Evolutionary conservation across 73 alveolate genomes (phyloP), one percentile per base, ranked within the genome.

Genomic region (Halteria grandinella): DNA sequence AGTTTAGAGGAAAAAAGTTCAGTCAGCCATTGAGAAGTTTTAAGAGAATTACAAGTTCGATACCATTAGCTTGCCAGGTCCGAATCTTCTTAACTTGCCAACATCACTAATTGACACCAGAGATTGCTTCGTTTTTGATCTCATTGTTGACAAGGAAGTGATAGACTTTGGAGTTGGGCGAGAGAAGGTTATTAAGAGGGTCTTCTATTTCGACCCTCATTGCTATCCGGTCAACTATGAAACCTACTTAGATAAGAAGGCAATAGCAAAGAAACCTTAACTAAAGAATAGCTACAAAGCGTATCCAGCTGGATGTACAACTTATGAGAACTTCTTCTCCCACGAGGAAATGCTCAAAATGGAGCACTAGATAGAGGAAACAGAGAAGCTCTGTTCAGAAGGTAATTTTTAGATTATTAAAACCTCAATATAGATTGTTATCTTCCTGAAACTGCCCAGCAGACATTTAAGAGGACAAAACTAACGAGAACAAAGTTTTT

Each of bases 401-500:
- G 77, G 93, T 83, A n/a, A 83, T 27, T 12, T 17, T 1, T 29
- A 10, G 8, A 15, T 43, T 39, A 55, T 12, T 28, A 40, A 23
- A 5, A 25, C 28, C 12, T 31, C 45, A 41, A 21, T 62, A 2
- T 17, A 20, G 75, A 64, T 4, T 31, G 29, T 23, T 78, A 60
- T 33, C 60, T 90, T 32, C 97, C 97, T 11, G 79, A 64, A 71
- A 92, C 98, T 25, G 96, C 95, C 12, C 73, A 92, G 54, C 69
- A 80, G 32, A 59, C 98, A 14, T 86, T 27, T 69, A 82, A 87
- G n/a, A 86, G 75, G 31, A 59, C 73, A 23, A 88, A 85, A 28
- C 79, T 92, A 3, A 87, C 86, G 24, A 89, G 98, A 60, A 89
- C 96, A 0, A 92, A 92, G 75, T 92, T 89, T 90, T 92, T 92